Conservation (phyloP, 306 rosid species). For the Clitoria ternatea region DNA sequence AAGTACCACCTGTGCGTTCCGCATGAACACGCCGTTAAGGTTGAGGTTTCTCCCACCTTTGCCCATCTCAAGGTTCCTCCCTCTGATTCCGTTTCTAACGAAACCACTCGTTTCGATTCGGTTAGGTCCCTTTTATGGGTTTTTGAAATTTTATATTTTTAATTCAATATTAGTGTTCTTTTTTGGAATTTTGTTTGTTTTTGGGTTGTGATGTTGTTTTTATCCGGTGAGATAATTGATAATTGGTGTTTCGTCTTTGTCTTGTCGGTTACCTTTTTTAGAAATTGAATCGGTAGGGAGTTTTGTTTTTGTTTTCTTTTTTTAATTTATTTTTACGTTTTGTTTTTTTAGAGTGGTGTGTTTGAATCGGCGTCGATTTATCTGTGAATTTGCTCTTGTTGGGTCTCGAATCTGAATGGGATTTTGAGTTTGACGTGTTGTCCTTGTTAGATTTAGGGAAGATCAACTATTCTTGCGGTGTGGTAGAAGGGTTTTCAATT, state of each 20-base stretch:
- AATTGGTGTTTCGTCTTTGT: not conserved
- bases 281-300: not conserved
- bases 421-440: not conserved
- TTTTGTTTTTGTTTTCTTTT: not conserved
- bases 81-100: conserved; percentile 29
- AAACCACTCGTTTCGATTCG: conserved; percentile 35
- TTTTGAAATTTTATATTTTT: not conserved
- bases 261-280: not conserved
- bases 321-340: not conserved
- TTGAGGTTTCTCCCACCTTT: conserved; percentile 47
- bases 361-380: not conserved
- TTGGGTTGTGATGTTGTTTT: not conserved
- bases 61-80: conserved; percentile 33
- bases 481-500: not conserved
- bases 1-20: conserved; percentile 55
- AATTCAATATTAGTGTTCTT: not conserved
- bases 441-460: not conserved
- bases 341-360: not conserved
- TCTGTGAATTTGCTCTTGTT: not conserved
- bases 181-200: not conserved
- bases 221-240: not conserved
- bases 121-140: conserved; percentile 1
- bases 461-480: not conserved
- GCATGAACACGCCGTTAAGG: conserved; percentile 40
- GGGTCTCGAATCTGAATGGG: not conserved